Percentiles rank a stretch among this genome's conserved stretches.
These are phyloP conservation scores for Arthrocladium fulminans DNA, from an alignment of 2,329 filamentous ascomycete genomes.

Conservation along the genomic window DNA sequence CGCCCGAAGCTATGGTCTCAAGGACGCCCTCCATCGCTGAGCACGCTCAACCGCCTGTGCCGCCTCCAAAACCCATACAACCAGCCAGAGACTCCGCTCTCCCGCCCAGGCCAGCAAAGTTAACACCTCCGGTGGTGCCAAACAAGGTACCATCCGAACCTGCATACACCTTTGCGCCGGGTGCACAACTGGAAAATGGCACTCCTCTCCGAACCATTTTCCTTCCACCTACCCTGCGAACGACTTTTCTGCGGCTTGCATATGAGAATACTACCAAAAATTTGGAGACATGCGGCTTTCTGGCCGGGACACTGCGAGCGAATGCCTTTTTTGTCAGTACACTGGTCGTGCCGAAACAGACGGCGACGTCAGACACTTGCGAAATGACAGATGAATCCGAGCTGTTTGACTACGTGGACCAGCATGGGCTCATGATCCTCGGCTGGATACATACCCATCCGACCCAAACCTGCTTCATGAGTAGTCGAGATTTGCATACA, in stretches of 20 bases:
- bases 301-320: slow-evolving; percentile 82
- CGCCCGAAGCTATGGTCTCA: background rate
- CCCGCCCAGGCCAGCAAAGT: slow-evolving; percentile 23
- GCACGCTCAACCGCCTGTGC: slow-evolving; percentile 17
- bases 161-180: slow-evolving; percentile 71
- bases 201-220: slow-evolving; percentile 80
- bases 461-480: slow-evolving; percentile 96
- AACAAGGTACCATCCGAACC: slow-evolving; percentile 21
- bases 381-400: slow-evolving; percentile 81
- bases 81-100: slow-evolving; percentile 11
- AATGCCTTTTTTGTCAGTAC: slow-evolving; percentile 88
- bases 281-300: slow-evolving; percentile 88
- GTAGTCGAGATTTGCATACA: slow-evolving; percentile 84
- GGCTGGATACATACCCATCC: slow-evolving; percentile 99
- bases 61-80: slow-evolving; percentile 24
- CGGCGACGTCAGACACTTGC: slow-evolving; percentile 83
- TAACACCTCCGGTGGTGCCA: slow-evolving; percentile 24
- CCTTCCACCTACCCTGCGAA: slow-evolving; percentile 65
- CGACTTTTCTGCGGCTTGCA: slow-evolving; percentile 65
- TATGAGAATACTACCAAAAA: slow-evolving; percentile 67
- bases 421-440: slow-evolving; percentile 70
- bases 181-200: slow-evolving; percentile 83
- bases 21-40: background rate
- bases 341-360: slow-evolving; percentile 84
- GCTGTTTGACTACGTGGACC: slow-evolving; percentile 80